Evolutionary conservation across 2,329 filamentous ascomycete species (phyloP).

Genomic region (Fusarium sp.): DNA sequence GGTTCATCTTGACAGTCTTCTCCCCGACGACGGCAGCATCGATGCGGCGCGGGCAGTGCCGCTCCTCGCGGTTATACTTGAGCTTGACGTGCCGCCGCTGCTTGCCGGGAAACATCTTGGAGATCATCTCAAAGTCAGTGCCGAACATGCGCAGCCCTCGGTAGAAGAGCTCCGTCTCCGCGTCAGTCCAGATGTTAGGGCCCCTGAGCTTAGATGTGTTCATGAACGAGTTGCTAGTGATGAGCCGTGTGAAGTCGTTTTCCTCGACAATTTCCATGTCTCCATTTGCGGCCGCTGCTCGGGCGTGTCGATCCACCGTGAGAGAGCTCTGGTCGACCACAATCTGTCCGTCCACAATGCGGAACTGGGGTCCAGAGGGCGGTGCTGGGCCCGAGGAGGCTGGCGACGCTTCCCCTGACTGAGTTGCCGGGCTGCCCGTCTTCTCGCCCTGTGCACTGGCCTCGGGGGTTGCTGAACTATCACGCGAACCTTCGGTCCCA

Average conservation of each 20-base stretch:
- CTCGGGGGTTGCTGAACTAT: conserved; percentile 39
- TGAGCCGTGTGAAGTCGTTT: conserved; percentile 79
- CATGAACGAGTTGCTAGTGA: conserved; percentile 77
- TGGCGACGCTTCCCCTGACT: background rate
- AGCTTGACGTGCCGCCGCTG: conserved; percentile 81
- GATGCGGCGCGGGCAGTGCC: conserved; percentile 72
- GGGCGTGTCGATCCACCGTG: conserved; percentile 75
- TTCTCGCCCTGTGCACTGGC: conserved; percentile 30
- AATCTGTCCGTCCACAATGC: conserved; percentile 78
- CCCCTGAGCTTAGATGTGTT: conserved; percentile 71
- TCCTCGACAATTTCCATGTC: conserved; percentile 77
- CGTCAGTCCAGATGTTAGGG: conserved; percentile 76
- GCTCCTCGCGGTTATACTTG: conserved; percentile 86
- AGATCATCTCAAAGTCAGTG: conserved; percentile 86
- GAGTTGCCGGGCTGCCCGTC: conserved; percentile 39
- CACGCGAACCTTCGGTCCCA: conserved; percentile 41
- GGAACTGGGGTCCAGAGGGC: conserved; percentile 65
- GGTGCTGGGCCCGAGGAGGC: conserved; percentile 42
- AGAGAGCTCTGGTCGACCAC: conserved; percentile 77
- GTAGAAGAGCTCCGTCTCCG: conserved; percentile 81
- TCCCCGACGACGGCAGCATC: conserved; percentile 72
- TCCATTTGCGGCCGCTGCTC: conserved; percentile 63
- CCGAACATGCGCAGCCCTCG: conserved; percentile 80
- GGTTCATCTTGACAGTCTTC: conserved; percentile 68
- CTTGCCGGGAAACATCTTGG: conserved; percentile 78